A percentile compares a stretch with the other conserved stretches of the same genome.
phyloP scores from a whole-genome alignment of 768 basidiomycete genomes.

The Boletellus ananiceps region DNA sequence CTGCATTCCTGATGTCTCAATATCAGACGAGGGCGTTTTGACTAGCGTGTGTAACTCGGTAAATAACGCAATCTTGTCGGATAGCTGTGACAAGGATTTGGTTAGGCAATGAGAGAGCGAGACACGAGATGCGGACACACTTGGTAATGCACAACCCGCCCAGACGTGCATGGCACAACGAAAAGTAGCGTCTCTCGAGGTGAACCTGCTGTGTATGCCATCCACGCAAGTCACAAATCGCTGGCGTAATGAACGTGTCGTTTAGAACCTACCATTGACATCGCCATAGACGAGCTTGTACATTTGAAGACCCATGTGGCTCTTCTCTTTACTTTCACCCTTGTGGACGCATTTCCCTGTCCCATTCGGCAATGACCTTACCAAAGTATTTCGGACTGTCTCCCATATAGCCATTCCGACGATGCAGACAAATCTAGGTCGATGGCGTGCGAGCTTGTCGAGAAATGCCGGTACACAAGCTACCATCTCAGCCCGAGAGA shows the following conservation, averaged over 20 bases:
- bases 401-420: slow-evolving; percentile 71
- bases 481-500: slow-evolving; percentile 48
- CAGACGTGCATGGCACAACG: slow-evolving; percentile 74
- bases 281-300: slow-evolving; percentile 19
- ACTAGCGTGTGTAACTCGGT: slow-evolving; percentile 30
- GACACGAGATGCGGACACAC: slow-evolving; percentile 33
- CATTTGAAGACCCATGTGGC: slow-evolving; percentile 18
- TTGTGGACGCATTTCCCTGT: slow-evolving; percentile 3
- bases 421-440: slow-evolving; percentile 70
- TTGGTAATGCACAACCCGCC: slow-evolving; percentile 66
- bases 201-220: not conserved
- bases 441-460: slow-evolving; percentile 49
- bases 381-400: slow-evolving; percentile 33
- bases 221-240: not conserved
- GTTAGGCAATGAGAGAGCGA: not conserved
- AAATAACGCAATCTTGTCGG: slow-evolving; percentile 44
- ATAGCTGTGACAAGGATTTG: slow-evolving; percentile 31
- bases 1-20: slow-evolving; percentile 11
- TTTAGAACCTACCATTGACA: slow-evolving; percentile 3
- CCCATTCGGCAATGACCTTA: slow-evolving; percentile 19
- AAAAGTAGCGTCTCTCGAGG: slow-evolving; percentile 63
- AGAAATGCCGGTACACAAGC: slow-evolving; percentile 55
- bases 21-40: slow-evolving; percentile 12
- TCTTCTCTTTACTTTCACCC: slow-evolving; percentile 9
- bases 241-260: not conserved